Percentiles rank a stretch among this genome's conserved stretches.
Evolutionary conservation across 305 asterid genomes (phyloP).

Genomic region (Fraxinus baroniana): DNA sequence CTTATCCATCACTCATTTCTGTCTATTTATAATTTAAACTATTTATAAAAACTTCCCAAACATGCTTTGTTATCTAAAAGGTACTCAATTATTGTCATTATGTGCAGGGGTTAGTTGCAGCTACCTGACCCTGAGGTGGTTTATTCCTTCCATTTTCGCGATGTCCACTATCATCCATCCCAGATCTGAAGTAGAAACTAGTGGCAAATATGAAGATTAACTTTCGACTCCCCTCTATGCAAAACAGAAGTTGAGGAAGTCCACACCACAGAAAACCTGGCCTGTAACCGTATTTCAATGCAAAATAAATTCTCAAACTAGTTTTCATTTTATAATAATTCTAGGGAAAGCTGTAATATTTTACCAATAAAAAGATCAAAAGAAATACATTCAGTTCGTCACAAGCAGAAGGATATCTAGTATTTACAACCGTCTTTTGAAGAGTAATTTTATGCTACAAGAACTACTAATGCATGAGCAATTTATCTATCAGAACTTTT

Average conservation of each 20-base stretch:
- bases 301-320: neutral
- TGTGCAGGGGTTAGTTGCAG: neutral
- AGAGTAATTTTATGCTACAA: slow-evolving; percentile 9
- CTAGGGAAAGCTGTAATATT: neutral
- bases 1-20: neutral
- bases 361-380: neutral
- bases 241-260: slow-evolving; percentile 19
- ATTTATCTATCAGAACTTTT: neutral
- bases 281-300: slow-evolving; percentile 11
- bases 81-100: neutral
- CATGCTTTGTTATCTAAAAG: slow-evolving; percentile 13
- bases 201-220: slow-evolving; percentile 22
- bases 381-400: neutral
- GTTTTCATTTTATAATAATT: neutral
- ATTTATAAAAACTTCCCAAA: neutral
- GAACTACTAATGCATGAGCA: neutral
- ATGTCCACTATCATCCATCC: slow-evolving; percentile 82
- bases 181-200: slow-evolving; percentile 25
- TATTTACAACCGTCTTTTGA: neutral
- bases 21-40: neutral
- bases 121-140: slow-evolving; percentile 87
- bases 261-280: slow-evolving; percentile 14
- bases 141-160: slow-evolving; percentile 90
- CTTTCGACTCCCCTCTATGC: slow-evolving; percentile 18
- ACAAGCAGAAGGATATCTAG: slow-evolving; percentile 5